These are phyloP conservation scores for Skeletonema potamos DNA, from an alignment of 108 stramenopile species.

Conservation along the genomic window DNA sequence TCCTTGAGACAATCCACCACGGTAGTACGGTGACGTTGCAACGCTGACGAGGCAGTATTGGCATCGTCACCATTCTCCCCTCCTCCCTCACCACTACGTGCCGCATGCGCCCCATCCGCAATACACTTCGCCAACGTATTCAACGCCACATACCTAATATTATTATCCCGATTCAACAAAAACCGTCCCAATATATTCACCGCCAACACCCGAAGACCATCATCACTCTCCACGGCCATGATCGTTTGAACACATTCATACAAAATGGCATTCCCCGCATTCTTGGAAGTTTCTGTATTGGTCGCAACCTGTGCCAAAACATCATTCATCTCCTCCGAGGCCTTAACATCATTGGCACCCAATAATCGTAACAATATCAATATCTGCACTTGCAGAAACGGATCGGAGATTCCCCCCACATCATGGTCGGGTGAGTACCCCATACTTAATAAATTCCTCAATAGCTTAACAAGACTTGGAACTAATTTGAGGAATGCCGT, in stretches of 20 bases:
- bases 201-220: constrained; percentile 94
- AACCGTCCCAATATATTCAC: constrained; percentile 99
- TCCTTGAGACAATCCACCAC: constrained; percentile 99
- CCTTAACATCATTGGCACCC: constrained; percentile 78
- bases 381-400: constrained; percentile 95
- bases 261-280: constrained; percentile 98
- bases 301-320: constrained; percentile 99
- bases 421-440: constrained; percentile 97
- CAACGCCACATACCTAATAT: constrained; percentile 99
- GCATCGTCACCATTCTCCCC: constrained; percentile 37
- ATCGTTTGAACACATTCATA: constrained; percentile 99
- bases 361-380: constrained; percentile 88
- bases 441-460: constrained; percentile 89
- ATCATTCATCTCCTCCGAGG: constrained; percentile 95
- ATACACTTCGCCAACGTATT: constrained; percentile 87
- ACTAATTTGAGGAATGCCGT: constrained; percentile 81
- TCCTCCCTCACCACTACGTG: constrained; percentile 9
- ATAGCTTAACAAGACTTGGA: constrained; percentile 88
- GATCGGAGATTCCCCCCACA: constrained; percentile 94
- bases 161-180: constrained; percentile 98
- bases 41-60: constrained; percentile 78
- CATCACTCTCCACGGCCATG: constrained; percentile 95
- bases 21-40: constrained; percentile 90
- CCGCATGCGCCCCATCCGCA: constrained; percentile 51
- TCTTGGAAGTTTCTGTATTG: constrained; percentile 97